A percentile compares a stretch with the other conserved stretches of the same genome.
Conservation (phyloP, 495 filamentous ascomycete species). For the Aspergillus taichungensis region DNA sequence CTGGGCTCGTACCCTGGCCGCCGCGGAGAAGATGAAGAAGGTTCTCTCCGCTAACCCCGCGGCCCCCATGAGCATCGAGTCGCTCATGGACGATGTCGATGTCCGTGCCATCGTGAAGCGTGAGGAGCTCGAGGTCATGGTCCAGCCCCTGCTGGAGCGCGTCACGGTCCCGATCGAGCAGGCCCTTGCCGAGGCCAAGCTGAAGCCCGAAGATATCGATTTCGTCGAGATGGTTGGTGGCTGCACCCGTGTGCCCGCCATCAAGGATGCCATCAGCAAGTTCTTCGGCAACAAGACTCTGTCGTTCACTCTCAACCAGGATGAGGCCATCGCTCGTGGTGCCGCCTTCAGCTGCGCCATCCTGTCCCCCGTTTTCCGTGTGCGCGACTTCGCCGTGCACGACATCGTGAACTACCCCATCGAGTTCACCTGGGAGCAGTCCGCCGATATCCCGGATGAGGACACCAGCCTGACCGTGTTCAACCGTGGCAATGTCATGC, state of each 20-base stretch:
- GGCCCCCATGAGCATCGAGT: constrained; percentile 96
- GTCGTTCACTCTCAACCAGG: constrained; percentile 96
- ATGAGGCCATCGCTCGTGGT: constrained; percentile 93
- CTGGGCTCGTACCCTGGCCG: constrained; percentile 72
- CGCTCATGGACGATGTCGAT: constrained; percentile 95
- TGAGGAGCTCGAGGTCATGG: constrained; percentile 85
- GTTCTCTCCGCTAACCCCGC: constrained; percentile 90
- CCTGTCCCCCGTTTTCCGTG: constrained; percentile 95
- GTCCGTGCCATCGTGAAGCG: constrained; percentile 84
- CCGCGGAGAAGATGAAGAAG: constrained; percentile 98
- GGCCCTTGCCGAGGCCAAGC: constrained; percentile 82
- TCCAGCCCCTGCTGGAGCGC: constrained; percentile 75
- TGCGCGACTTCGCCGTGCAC: constrained; percentile 94
- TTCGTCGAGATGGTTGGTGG: constrained; percentile 90
- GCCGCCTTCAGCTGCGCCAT: constrained; percentile 98
- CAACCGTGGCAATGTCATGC: constrained; percentile 94
- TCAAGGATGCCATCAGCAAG: constrained; percentile 82
- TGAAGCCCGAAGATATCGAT: constrained; percentile 88
- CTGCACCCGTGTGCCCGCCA: constrained; percentile 82
- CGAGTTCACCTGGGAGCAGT: constrained; percentile 99
- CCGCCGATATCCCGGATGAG: constrained; percentile 95
- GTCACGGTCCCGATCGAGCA: constrained; percentile 71
- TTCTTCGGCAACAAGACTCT: constrained; percentile 80
- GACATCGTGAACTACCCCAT: constrained; percentile 98
- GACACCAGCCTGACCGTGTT: constrained; percentile 97